Conservation (phyloP, 768 basidiomycete genomes). For the Neoboletus brunneissimus region DNA sequence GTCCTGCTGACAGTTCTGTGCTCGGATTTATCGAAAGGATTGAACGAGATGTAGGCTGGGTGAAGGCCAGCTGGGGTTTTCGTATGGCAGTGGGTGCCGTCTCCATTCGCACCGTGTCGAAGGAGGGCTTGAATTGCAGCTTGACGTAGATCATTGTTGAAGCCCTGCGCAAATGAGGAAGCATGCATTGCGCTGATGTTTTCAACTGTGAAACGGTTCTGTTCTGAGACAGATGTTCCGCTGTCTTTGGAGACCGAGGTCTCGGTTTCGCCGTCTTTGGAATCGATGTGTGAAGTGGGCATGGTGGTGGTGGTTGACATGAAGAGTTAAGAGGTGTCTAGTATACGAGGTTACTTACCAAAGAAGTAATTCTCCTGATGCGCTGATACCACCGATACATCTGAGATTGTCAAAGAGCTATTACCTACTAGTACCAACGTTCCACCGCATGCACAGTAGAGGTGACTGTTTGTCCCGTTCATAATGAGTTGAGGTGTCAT, state of each 20-base stretch:
- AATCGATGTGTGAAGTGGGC: background rate
- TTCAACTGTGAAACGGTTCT: background rate
- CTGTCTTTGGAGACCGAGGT: too few relatives aligned
- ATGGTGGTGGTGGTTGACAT: background rate
- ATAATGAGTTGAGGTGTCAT: background rate
- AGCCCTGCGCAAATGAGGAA: background rate
- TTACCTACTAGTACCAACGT: background rate
- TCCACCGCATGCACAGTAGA: background rate
- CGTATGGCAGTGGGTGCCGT: background rate
- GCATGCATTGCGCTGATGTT: background rate
- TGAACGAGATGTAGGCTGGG: background rate
- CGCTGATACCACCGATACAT: background rate
- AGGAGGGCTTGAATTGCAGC: background rate
- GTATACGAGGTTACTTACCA: background rate
- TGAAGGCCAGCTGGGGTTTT: background rate
- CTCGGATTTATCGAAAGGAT: background rate
- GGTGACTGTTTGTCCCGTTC: background rate
- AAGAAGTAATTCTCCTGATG: background rate
- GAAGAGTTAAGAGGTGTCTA: background rate
- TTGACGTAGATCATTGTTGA: background rate
- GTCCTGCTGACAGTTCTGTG: background rate
- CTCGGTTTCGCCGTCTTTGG: background rate
- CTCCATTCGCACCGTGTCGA: background rate
- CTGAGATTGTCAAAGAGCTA: background rate
- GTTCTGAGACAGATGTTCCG: background rate